Evolutionary conservation across 148 eudicot species (phyloP).

Genomic region (Dianthus caryophyllus): DNA sequence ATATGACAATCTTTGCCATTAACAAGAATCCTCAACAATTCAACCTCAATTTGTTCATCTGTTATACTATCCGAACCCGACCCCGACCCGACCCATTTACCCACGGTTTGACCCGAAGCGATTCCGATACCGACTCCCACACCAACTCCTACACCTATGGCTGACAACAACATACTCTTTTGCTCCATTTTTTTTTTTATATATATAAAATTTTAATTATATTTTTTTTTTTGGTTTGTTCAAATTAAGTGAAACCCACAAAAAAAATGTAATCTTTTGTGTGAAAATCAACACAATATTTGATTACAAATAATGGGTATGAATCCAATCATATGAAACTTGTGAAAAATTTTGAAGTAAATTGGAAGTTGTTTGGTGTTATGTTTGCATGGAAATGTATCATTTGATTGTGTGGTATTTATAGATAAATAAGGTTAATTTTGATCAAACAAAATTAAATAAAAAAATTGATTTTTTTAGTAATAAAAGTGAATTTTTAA

Average conservation of each 20-base stretch:
- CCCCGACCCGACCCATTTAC: slow-evolving; percentile 55
- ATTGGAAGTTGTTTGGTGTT: too few species aligned
- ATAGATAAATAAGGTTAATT: slow-evolving; percentile 27
- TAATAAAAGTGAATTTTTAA: background rate
- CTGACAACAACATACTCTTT: slow-evolving; percentile 63
- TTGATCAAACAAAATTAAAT: background rate
- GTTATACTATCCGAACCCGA: slow-evolving; percentile 39
- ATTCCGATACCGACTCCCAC: slow-evolving; percentile 81
- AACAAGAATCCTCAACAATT: slow-evolving; percentile 46
- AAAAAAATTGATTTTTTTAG: background rate
- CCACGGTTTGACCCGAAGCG: slow-evolving; percentile 61
- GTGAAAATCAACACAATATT: background rate
- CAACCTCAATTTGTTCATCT: slow-evolving; percentile 59
- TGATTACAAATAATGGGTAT: slow-evolving; percentile 3
- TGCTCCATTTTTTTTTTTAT: slow-evolving; percentile 50
- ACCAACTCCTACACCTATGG: slow-evolving; percentile 86
- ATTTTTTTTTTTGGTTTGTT: background rate
- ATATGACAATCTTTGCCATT: slow-evolving; percentile 54
- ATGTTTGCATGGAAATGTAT: too few species aligned
- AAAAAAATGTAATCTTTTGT: slow-evolving; percentile 29
- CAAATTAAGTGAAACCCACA: slow-evolving; percentile 9
- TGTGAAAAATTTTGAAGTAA: background rate
- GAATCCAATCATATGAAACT: background rate
- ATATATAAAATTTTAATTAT: background rate
- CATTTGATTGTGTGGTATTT: slow-evolving; percentile 24